Evolutionary conservation across 352 stramenopile genomes (phyloP), one percentile per base, ranked within the genome.

Genomic region (Globisporangium recalcitrans): DNA sequence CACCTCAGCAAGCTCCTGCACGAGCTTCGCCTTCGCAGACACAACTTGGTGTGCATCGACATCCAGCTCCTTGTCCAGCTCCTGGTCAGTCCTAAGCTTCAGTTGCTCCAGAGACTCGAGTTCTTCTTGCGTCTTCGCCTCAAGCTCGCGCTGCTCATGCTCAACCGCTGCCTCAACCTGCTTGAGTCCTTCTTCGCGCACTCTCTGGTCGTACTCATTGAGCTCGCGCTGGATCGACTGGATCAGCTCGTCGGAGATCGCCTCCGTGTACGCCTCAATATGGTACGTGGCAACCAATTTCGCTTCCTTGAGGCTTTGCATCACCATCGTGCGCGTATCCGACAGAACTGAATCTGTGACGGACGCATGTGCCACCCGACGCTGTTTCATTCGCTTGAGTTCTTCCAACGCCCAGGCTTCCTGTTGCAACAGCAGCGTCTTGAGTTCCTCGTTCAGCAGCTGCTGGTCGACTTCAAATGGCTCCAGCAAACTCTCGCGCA

Each of bases 351-450:
- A 72, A 22, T 85, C 64, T 0, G 65, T 75, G 1, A 63, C 56
- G 16, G 60, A 62, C 31, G 66, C 52, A 29, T 82, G 74, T 14
- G 67, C 62, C 7, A 67, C 65, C 2, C 82, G 77, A 52, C 70
- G 73, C 32, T 69, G 60, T 52, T 86, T 78, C 57, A 85, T 78
- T 3, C 69, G 71, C 32, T 85, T 66, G 4, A 87, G 65, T 42
- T 87, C 68, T 5, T 70, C 68, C 21, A 85, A 19, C 6, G 68
- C 72, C 59, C 65, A 76, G 38, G 65, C 71, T 61, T 87, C 73
- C 22, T 85, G 68, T 14, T 65, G 55, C 27, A 58, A 67, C 10
- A 86, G 59, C 22, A 75, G 48, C n/a, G 60, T 61, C 16, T 74
- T 66, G 4, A 77, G 40, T 36, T 67, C 69, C 1, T 60, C 49